These are phyloP conservation scores for Paraphaeosphaeria sporulosa DNA, from an alignment of 2,329 filamentous ascomycete species.

Conservation along the genomic window DNA sequence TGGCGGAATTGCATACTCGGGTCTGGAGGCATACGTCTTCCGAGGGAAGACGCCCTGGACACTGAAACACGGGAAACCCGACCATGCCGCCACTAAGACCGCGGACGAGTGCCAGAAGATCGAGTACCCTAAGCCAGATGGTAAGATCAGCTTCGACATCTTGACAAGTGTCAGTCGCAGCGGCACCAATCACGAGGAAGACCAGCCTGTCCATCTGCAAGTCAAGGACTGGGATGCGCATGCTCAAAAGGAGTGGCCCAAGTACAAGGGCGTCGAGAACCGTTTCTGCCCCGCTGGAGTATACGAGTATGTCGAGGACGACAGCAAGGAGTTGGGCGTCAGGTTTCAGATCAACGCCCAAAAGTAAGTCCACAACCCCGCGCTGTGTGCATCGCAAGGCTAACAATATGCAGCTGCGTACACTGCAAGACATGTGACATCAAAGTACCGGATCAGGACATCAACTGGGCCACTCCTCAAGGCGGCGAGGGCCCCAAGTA, in stretches of 20 bases:
- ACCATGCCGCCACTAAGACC: constrained; percentile 79
- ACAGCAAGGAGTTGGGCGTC: constrained; percentile 83
- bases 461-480: constrained; percentile 90
- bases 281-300: constrained; percentile 97
- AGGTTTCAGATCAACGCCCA: constrained; percentile 97
- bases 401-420: constrained; percentile 74
- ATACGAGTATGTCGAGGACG: constrained; percentile 97
- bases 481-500: constrained; percentile 81
- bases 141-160: constrained; percentile 94
- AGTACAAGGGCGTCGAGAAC: constrained; percentile 92
- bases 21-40: constrained; percentile 86
- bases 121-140: constrained; percentile 95
- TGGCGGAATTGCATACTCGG: constrained; percentile 91
- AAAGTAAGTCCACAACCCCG: constrained; percentile 71
- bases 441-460: constrained; percentile 95
- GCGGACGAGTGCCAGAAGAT: constrained; percentile 87
- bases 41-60: constrained; percentile 92
- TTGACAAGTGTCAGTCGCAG: constrained; percentile 93
- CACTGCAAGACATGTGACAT: constrained; percentile 99
- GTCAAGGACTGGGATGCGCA: constrained; percentile 96
- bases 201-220: constrained; percentile 95
- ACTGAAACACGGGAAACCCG: constrained; percentile 79
- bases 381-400: constrained; percentile 13
- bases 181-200: constrained; percentile 98
- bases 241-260: constrained; percentile 80